Conservation (phyloP, 495 filamentous ascomycete species). For the Aspergillus nanangensis region DNA sequence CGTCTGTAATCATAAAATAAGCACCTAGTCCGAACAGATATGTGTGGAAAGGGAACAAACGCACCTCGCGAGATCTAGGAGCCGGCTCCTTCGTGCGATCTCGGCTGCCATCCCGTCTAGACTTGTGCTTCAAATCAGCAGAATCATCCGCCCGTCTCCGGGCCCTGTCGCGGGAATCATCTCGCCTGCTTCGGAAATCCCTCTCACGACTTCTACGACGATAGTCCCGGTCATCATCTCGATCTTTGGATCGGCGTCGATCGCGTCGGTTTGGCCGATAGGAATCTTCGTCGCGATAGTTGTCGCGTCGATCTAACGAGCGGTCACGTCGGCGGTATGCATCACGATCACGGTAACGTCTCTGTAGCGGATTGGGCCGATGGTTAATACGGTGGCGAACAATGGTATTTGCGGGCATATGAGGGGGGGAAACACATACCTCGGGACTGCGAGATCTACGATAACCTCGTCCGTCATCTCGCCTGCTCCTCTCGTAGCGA, state of each 20-base stretch:
- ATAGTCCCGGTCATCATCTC: slow-evolving; percentile 55
- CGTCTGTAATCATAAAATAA: no score
- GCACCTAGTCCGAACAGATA: no score
- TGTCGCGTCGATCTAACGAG: slow-evolving; percentile 66
- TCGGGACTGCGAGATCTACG: slow-evolving; percentile 72
- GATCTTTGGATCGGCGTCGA: slow-evolving; percentile 52
- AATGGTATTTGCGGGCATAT: no score
- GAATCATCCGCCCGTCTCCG: slow-evolving; percentile 70
- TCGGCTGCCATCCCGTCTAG: slow-evolving; percentile 63
- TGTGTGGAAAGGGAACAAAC: slow-evolving; percentile 6
- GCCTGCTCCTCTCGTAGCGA: slow-evolving; percentile 59
- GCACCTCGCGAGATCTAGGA: slow-evolving; percentile 52
- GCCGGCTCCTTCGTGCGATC: slow-evolving; percentile 45
- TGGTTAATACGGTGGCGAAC: no score
- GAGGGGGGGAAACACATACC: no score
- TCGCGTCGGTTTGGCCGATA: slow-evolving; percentile 61
- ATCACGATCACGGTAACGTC: slow-evolving; percentile 60
- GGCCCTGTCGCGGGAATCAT: slow-evolving; percentile 70
- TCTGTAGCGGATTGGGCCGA: no score
- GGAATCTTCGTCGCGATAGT: slow-evolving; percentile 61
- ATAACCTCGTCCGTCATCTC: slow-evolving; percentile 56
- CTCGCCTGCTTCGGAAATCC: slow-evolving; percentile 71
- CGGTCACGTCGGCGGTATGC: slow-evolving; percentile 66
- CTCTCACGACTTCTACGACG: slow-evolving; percentile 66
- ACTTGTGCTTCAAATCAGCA: slow-evolving; percentile 67